Evolutionary conservation across 495 filamentous ascomycete species (phyloP).

Genomic region (Echria macrotheca): DNA sequence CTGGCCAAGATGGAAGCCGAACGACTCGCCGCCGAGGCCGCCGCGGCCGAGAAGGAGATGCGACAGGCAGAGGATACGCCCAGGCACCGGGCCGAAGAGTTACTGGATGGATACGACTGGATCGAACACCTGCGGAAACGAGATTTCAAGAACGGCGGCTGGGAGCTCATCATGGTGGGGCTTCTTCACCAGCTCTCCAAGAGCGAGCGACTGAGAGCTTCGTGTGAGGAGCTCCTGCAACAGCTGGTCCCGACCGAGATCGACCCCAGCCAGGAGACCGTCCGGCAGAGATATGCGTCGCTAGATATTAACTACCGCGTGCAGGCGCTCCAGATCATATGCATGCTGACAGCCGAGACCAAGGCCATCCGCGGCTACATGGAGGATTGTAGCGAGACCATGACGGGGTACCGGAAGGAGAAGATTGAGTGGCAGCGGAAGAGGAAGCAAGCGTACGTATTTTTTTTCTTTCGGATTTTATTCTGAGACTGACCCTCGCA

Average conservation of each 20-base stretch:
- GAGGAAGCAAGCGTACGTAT: slow-evolving; percentile 74
- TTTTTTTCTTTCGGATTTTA: background rate
- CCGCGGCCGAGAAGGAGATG: slow-evolving; percentile 39
- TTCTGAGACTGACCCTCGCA: slow-evolving; percentile 32
- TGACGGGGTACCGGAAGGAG: slow-evolving; percentile 90
- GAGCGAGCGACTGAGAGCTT: slow-evolving; percentile 58
- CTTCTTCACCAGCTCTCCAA: slow-evolving; percentile 79
- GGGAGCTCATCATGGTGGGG: slow-evolving; percentile 85
- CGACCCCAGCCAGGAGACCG: slow-evolving; percentile 68
- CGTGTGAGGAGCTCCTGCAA: slow-evolving; percentile 72
- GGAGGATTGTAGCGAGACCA: slow-evolving; percentile 81
- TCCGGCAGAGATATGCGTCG: slow-evolving; percentile 59
- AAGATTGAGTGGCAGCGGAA: slow-evolving; percentile 88
- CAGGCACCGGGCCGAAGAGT: slow-evolving; percentile 73
- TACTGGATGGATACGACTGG: slow-evolving; percentile 71
- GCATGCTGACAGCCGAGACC: slow-evolving; percentile 80
- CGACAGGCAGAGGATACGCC: slow-evolving; percentile 35
- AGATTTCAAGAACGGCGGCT: slow-evolving; percentile 85
- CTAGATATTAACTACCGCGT: slow-evolving; percentile 81
- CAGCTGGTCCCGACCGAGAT: slow-evolving; percentile 71
- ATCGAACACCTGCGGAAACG: slow-evolving; percentile 74
- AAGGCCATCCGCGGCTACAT: slow-evolving; percentile 80
- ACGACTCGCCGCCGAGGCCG: slow-evolving; percentile 50
- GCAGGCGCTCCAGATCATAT: slow-evolving; percentile 76
- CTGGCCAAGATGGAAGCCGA: slow-evolving; percentile 74